Evolutionary conservation across 1,139 yeast species (phyloP), one percentile per base, ranked within the genome.

Genomic region (Nadsonia starkeyi-henricii): DNA sequence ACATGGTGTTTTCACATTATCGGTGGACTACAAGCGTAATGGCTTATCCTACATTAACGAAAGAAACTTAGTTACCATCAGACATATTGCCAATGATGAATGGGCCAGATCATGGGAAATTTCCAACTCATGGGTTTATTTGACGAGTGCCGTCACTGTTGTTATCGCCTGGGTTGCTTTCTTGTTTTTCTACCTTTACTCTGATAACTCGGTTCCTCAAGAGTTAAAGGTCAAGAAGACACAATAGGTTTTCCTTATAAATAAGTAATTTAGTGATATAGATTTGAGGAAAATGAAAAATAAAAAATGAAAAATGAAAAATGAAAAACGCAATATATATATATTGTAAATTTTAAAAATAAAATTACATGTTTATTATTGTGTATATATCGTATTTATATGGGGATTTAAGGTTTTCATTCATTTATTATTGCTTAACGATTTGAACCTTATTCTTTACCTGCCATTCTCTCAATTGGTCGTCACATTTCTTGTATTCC

Each of bases 31-130:
- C 70, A 77, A 77, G 64, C 79, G 95, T 61, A 71, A 77, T n/a
- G 97, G 97, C 8, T 71, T 75, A 56, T 73, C 84, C 30, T 86
- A 71, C 64, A 65, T 91, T 52, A 71, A 71, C 19, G 85, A 82
- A 59, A 74, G 76, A 53, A 73, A 74, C 52, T 79, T 83, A 18
- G 88, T 88, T 45, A 80, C 97, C 1, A 81, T 93, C 46, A 80
- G 98, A 64, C 97, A 93, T 65, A 75, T 85, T 61, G 96, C 97
- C 53, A 91, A 89, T 63, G 95, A 91, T 64, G 98, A 93, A 68
- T 93, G 81, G 71, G 82, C 83, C 55, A 78, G 97, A 66, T 81
- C 94, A 42, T 91, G 94, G 93, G 85, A 85, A 53, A 88, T 93
- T 62, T 73, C 95, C 46, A 88, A 89, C 67, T 77, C 97, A 1